These are phyloP conservation scores for Aspergillus novofumigatus DNA, from an alignment of 2,329 filamentous ascomycete species.

Conservation along the genomic window DNA sequence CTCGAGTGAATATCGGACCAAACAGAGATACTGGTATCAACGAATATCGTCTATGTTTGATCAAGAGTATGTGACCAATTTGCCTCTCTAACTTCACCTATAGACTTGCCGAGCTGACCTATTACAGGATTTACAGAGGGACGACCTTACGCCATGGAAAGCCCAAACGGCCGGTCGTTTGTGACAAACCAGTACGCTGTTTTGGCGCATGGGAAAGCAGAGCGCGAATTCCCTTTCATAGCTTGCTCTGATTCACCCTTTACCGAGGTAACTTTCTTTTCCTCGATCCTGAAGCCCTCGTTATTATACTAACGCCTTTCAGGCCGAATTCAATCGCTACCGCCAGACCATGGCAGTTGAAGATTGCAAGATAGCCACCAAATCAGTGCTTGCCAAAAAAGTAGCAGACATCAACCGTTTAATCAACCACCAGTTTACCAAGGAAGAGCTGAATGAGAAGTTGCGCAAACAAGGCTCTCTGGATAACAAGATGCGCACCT, in stretches of 20 bases:
- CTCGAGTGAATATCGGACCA: constrained; percentile 76
- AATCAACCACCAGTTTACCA: constrained; percentile 75
- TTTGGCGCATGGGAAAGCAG: constrained; percentile 75
- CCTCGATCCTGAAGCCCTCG: background rate
- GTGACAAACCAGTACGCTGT: constrained; percentile 81
- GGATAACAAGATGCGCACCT: constrained; percentile 61
- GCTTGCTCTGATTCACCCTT: constrained; percentile 81
- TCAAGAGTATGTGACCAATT: constrained; percentile 62
- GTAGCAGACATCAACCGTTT: constrained; percentile 75
- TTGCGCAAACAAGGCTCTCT: constrained; percentile 67
- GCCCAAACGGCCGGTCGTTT: constrained; percentile 67
- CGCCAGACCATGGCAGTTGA: constrained; percentile 70
- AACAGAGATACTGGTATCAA: constrained; percentile 68
- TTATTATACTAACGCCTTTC: constrained; percentile 4
- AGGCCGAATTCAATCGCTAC: constrained; percentile 79
- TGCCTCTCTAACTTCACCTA: background rate
- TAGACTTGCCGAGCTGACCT: background rate
- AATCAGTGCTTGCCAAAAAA: constrained; percentile 64
- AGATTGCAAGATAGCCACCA: constrained; percentile 69
- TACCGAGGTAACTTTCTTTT: constrained; percentile 61
- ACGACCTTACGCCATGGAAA: constrained; percentile 77
- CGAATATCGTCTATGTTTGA: constrained; percentile 81
- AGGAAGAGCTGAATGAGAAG: constrained; percentile 75
- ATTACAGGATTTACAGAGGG: constrained; percentile 67
- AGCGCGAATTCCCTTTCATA: constrained; percentile 84